phyloP scores from a whole-genome alignment of 768 basidiomycete genomes.

The Pholiota molesta region DNA sequence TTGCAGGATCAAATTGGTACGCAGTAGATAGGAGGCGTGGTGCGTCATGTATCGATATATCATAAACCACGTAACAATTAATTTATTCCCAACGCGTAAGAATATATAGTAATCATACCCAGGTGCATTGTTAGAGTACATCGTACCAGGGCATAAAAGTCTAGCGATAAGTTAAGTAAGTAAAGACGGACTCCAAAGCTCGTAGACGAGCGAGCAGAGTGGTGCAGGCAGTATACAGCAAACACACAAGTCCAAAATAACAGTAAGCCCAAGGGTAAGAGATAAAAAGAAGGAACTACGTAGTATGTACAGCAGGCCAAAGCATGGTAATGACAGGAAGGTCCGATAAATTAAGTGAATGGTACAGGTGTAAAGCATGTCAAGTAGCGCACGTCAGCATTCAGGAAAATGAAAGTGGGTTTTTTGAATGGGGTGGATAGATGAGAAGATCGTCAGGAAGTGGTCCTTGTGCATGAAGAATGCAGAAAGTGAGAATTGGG shows the following conservation, averaged over 20 bases:
- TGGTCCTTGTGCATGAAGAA: background rate
- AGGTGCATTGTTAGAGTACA: background rate
- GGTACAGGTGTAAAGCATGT: background rate
- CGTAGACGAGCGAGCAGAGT: background rate
- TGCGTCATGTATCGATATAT: background rate
- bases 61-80: conserved; percentile 13
- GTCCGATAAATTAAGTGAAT: conserved; percentile 7
- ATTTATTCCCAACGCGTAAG: conserved; percentile 8
- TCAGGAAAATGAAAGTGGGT: background rate
- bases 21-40: background rate
- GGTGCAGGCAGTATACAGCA: background rate
- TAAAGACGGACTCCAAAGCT: background rate
- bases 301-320: conserved; percentile 1
- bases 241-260: conserved; percentile 5
- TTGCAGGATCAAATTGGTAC: background rate
- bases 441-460: background rate
- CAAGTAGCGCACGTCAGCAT: background rate
- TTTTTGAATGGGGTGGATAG: background rate
- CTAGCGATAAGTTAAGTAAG: background rate
- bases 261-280: conserved; percentile 5
- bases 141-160: background rate
- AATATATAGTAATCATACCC: background rate
- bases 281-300: background rate
- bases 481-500: background rate
- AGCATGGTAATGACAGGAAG: conserved; percentile 5